Percentiles rank a stretch among this genome's conserved stretches.
Evolutionary conservation across 306 rosid species (phyloP).

Genomic region (Lithocarpus polystachyus): DNA sequence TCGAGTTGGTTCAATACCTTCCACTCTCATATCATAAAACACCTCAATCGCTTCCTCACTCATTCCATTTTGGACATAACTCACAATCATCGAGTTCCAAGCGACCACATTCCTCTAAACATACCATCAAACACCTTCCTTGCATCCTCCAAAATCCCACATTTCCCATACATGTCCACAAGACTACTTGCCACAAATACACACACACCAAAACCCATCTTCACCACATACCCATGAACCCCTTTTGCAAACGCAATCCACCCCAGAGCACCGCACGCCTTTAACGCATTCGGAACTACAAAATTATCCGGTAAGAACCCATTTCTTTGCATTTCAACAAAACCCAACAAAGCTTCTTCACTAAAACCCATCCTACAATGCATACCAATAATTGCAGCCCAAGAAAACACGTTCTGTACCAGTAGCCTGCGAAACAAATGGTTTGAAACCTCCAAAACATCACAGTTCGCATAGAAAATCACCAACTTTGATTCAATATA

Average conservation of each 20-base stretch:
- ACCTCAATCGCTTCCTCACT: slow-evolving; percentile 53
- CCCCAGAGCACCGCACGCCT: slow-evolving; percentile 66
- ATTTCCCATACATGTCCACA: slow-evolving; percentile 88
- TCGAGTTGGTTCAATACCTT: slow-evolving; percentile 43
- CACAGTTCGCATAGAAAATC: neutral
- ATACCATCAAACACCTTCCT: slow-evolving; percentile 61
- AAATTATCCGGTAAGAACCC: slow-evolving; percentile 72
- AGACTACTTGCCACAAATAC: slow-evolving; percentile 70
- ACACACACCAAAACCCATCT: slow-evolving; percentile 48
- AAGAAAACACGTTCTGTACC: slow-evolving; percentile 59
- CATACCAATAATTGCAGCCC: slow-evolving; percentile 76
- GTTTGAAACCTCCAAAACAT: slow-evolving; percentile 27
- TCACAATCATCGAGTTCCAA: slow-evolving; percentile 77
- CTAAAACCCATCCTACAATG: slow-evolving; percentile 49
- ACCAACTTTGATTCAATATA: slow-evolving; percentile 62
- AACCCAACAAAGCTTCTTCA: slow-evolving; percentile 49
- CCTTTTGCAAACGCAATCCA: slow-evolving; percentile 57
- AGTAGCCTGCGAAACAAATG: slow-evolving; percentile 39
- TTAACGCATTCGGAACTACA: slow-evolving; percentile 70
- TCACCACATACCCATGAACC: slow-evolving; percentile 57
- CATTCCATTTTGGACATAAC: slow-evolving; percentile 57
- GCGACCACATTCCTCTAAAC: slow-evolving; percentile 50
- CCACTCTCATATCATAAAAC: slow-evolving; percentile 54
- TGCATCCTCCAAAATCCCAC: slow-evolving; percentile 62
- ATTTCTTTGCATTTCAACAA: slow-evolving; percentile 45